Percentiles rank a stretch among this genome's conserved stretches.
Conservation (phyloP, 1,284 basidiomycete species). For the Pyrrhoderma lamaoense region DNA sequence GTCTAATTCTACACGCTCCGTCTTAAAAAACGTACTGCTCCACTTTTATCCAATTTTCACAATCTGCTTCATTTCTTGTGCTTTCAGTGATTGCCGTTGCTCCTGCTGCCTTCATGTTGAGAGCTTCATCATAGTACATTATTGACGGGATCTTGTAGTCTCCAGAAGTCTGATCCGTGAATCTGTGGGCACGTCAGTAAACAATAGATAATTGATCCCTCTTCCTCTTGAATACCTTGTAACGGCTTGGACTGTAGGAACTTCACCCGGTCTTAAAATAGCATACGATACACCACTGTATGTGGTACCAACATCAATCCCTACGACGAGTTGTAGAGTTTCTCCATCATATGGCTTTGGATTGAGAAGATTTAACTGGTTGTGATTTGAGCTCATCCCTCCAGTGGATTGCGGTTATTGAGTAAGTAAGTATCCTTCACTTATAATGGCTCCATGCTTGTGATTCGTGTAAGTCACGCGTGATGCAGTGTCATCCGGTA, state of each 20-base stretch:
- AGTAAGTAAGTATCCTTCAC: too few relatives aligned
- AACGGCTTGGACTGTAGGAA: conserved; percentile 1
- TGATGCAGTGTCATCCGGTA: too few relatives aligned
- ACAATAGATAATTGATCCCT: background rate
- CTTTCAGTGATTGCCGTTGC: conserved; percentile 60
- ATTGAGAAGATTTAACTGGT: background rate
- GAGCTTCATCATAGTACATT: conserved; percentile 58
- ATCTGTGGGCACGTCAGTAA: background rate
- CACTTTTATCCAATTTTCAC: conserved; percentile 63
- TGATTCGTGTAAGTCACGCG: too few relatives aligned
- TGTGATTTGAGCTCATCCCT: background rate
- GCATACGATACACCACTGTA: conserved; percentile 8
- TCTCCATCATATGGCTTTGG: conserved; percentile 1
- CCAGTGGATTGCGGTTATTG: too few relatives aligned
- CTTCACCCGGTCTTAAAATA: conserved; percentile 2
- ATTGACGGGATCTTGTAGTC: conserved; percentile 73
- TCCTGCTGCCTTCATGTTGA: conserved; percentile 61
- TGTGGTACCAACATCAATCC: conserved; percentile 11
- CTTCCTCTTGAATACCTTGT: background rate
- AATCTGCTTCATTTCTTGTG: conserved; percentile 53
- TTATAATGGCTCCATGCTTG: too few relatives aligned
- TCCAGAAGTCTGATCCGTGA: conserved; percentile 41
- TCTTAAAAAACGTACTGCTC: conserved; percentile 46
- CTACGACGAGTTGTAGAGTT: conserved; percentile 1
- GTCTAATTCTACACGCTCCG: conserved; percentile 3